Conservation (phyloP, 1,284 basidiomycete species). For the Apiotrichum laibachii region DNA sequence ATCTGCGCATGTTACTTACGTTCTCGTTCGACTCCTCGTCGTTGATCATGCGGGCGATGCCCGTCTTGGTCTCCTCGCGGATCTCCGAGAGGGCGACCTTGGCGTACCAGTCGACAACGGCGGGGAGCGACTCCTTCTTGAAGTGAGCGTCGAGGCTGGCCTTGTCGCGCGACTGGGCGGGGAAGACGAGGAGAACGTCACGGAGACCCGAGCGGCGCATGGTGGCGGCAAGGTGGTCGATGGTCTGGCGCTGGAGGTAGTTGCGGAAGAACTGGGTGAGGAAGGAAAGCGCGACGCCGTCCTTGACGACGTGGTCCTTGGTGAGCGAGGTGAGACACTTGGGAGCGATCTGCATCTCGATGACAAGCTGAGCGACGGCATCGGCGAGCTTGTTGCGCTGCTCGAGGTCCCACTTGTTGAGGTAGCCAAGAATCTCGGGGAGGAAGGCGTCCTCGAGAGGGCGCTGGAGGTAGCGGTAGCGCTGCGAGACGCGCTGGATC, state of each 20-base stretch:
- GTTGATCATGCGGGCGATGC: constrained; percentile 61
- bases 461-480: constrained; percentile 98
- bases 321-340: constrained; percentile 75
- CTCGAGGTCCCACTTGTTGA: constrained; percentile 71
- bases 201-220: constrained; percentile 81
- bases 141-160: constrained; percentile 80
- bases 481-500: constrained; percentile 89
- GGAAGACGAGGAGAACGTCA: constrained; percentile 84
- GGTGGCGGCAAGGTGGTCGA: constrained; percentile 75
- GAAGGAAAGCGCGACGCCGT: constrained; percentile 74
- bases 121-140: constrained; percentile 69
- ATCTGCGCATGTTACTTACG: constrained; percentile 51
- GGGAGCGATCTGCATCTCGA: constrained; percentile 73
- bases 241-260: constrained; percentile 66
- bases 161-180: constrained; percentile 70
- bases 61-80: constrained; percentile 65
- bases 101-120: constrained; percentile 85
- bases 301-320: constrained; percentile 93
- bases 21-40: constrained; percentile 62
- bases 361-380: constrained; percentile 74
- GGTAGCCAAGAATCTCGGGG: constrained; percentile 79
- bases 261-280: constrained; percentile 71
- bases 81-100: constrained; percentile 76
- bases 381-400: constrained; percentile 79
- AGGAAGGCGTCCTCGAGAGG: constrained; percentile 84